These are phyloP conservation scores for Euptelea pleiosperma DNA, from an alignment of 164 flowering plant species.

Conservation along the genomic window DNA sequence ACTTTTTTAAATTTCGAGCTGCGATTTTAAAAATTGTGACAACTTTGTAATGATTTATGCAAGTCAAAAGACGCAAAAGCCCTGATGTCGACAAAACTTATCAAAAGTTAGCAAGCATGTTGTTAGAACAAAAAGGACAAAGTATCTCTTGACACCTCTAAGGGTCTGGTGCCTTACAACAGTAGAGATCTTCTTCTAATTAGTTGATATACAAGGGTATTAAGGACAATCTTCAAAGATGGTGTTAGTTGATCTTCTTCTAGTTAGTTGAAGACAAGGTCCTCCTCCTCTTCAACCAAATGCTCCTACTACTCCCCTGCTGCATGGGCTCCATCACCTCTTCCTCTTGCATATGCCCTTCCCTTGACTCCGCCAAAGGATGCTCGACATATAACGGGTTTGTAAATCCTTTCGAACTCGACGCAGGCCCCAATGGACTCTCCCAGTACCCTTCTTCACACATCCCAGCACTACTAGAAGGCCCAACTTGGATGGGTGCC, in stretches of 20 bases:
- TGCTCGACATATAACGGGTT: slow-evolving; percentile 20
- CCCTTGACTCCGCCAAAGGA: neutral
- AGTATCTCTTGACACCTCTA: too few relatives aligned
- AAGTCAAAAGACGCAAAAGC: too few relatives aligned
- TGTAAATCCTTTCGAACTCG: slow-evolving; percentile 17
- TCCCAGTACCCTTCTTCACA: neutral
- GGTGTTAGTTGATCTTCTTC: slow-evolving; percentile 28
- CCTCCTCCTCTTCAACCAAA: slow-evolving; percentile 18
- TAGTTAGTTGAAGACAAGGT: slow-evolving; percentile 17
- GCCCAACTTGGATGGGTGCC: slow-evolving; percentile 5
- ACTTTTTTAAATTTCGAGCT: too few relatives aligned
- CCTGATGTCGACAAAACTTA: too few relatives aligned
- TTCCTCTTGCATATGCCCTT: neutral
- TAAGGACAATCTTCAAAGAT: too few relatives aligned
- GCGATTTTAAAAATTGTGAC: too few relatives aligned
- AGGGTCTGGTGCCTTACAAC: too few relatives aligned
- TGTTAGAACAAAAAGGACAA: too few relatives aligned
- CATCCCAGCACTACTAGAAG: slow-evolving; percentile 10
- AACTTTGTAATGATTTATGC: too few relatives aligned
- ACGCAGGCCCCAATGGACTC: slow-evolving; percentile 4
- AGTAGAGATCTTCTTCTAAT: too few relatives aligned
- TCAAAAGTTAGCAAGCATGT: too few relatives aligned
- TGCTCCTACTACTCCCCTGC: slow-evolving; percentile 5
- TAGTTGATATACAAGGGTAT: too few relatives aligned
- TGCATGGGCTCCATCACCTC: slow-evolving; percentile 8